These are phyloP conservation scores for Tuber borchii DNA, from an alignment of 495 filamentous ascomycete genomes.

Conservation along the genomic window DNA sequence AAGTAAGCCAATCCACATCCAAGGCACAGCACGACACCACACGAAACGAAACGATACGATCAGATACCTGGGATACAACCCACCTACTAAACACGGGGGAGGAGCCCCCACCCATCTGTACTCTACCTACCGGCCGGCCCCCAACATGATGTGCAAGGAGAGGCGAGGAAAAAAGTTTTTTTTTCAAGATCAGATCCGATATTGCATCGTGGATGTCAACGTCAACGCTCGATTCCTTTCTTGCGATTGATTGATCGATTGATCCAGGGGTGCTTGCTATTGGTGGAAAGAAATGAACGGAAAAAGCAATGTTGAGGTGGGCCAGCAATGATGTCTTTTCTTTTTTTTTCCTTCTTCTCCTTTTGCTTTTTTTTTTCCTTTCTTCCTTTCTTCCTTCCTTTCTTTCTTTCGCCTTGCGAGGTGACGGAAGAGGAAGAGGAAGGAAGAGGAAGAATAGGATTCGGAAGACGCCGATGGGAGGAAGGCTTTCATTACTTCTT, in stretches of 20 bases:
- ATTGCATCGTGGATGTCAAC: neutral
- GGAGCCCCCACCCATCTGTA: neutral
- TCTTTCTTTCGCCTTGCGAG: neutral
- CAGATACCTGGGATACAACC: neutral
- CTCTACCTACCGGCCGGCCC: neutral
- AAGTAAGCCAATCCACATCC: neutral
- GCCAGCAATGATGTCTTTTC: neutral
- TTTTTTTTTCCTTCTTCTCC: neutral
- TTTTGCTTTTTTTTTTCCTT: neutral
- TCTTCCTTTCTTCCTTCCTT: neutral
- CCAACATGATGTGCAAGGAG: neutral
- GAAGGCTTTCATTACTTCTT: neutral
- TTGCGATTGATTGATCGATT: neutral
- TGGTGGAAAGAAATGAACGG: neutral
- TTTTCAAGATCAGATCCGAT: neutral
- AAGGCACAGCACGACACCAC: neutral
- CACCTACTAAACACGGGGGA: neutral
- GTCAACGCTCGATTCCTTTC: neutral
- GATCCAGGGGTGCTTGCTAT: neutral
- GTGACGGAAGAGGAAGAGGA: neutral
- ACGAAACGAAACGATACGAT: neutral
- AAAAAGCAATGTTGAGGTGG: neutral
- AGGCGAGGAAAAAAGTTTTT: neutral
- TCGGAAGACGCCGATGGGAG: neutral
- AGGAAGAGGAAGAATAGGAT: neutral